Evolutionary conservation across 306 rosid species (phyloP).

Genomic region (Purshia tridentata): DNA sequence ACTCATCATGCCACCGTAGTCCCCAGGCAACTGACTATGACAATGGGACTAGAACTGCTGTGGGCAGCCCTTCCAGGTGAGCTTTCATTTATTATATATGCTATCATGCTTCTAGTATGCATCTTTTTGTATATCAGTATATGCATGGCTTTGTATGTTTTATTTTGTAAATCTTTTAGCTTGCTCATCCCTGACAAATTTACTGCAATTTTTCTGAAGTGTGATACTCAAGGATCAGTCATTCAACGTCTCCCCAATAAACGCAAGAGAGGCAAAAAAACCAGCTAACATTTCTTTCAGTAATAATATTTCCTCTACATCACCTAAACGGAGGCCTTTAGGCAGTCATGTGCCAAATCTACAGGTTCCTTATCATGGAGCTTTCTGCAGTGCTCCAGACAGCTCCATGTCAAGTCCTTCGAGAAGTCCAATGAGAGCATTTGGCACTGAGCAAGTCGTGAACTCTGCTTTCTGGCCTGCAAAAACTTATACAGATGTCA

Average conservation of each 20-base stretch:
- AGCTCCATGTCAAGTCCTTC: conserved; percentile 80
- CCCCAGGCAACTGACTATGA: conserved; percentile 71
- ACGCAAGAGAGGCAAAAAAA: conserved; percentile 58
- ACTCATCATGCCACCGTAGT: conserved; percentile 69
- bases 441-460: conserved; percentile 52
- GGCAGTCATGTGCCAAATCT: conserved; percentile 82
- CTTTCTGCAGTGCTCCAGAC: conserved; percentile 85
- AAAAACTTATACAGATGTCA: conserved; percentile 49
- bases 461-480: conserved; percentile 57
- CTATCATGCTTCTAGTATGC: conserved; percentile 23
- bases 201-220: conserved; percentile 44
- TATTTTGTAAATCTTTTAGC: conserved; percentile 26
- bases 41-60: conserved; percentile 66
- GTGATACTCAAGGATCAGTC: conserved; percentile 68
- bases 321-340: conserved; percentile 79
- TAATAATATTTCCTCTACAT: conserved; percentile 50
- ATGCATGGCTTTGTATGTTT: conserved; percentile 22
- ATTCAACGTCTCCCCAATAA: conserved; percentile 41
- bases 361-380: conserved; percentile 79
- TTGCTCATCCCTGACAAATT: conserved; percentile 39
- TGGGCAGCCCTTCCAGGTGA: conserved; percentile 81
- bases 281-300: conserved; percentile 49
- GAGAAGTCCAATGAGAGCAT: conserved; percentile 63
- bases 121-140: conserved; percentile 12
- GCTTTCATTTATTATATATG: conserved; percentile 17